phyloP scores from a whole-genome alignment of 345 rosid species.

The Carallia pectinifolia region DNA sequence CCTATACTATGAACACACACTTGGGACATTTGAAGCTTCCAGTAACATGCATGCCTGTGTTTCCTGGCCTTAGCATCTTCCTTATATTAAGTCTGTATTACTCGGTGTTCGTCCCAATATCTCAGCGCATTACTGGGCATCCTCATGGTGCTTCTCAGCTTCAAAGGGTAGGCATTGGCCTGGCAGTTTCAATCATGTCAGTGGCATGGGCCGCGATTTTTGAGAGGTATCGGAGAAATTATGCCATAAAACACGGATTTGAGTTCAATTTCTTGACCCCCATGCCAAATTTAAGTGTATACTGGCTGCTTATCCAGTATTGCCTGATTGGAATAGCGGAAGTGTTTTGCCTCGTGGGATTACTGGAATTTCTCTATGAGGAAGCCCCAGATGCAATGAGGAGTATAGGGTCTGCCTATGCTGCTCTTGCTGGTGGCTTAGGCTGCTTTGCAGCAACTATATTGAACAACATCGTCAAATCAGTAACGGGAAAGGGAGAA shows the following conservation, averaged over 20 bases:
- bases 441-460: conserved; percentile 79
- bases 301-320: conserved; percentile 83
- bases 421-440: conserved; percentile 80
- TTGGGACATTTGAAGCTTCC: conserved; percentile 74
- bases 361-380: conserved; percentile 78
- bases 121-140: conserved; percentile 70
- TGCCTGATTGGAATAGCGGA: conserved; percentile 88
- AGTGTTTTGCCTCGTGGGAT: conserved; percentile 78
- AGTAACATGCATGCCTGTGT: conserved; percentile 89
- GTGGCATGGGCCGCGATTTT: conserved; percentile 73
- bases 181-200: conserved; percentile 64
- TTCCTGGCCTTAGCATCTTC: conserved; percentile 86
- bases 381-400: conserved; percentile 98
- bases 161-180: conserved; percentile 81
- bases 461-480: conserved; percentile 72
- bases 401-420: conserved; percentile 93
- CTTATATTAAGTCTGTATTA: conserved; percentile 71
- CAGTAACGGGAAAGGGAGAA: conserved; percentile 46
- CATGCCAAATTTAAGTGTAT: conserved; percentile 70
- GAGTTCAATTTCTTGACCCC: conserved; percentile 50
- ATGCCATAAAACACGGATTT: conserved; percentile 60
- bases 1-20: conserved; percentile 71
- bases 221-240: conserved; percentile 72
- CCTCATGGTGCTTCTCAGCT: conserved; percentile 96
- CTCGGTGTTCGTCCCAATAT: conserved; percentile 65